These are phyloP conservation scores for Pichia phayaonensis DNA, from an alignment of 805 yeast species.

Conservation along the genomic window DNA sequence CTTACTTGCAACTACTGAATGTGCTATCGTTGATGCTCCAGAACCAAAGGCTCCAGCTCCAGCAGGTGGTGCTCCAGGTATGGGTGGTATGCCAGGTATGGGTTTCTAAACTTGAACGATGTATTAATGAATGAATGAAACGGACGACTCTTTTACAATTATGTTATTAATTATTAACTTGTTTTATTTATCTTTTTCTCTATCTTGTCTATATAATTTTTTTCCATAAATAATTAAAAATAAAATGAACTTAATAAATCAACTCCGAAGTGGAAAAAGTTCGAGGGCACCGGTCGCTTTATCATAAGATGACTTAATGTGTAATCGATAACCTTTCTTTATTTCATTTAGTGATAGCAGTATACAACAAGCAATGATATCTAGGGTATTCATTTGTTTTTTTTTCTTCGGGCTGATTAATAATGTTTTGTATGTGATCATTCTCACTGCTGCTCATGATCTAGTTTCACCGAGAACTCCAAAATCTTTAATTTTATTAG, in stretches of 20 bases:
- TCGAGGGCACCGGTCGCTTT: background rate
- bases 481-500: conserved; percentile 75
- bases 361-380: background rate
- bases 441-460: conserved; percentile 87
- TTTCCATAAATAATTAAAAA: background rate
- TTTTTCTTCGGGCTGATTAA: conserved; percentile 82
- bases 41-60: conserved; percentile 57
- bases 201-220: background rate
- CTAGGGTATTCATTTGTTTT: conserved; percentile 34
- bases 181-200: background rate
- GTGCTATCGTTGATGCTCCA: conserved; percentile 95
- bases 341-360: background rate
- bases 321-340: no score
- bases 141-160: background rate
- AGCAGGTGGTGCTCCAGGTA: conserved; percentile 48
- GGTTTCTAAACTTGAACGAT: conserved; percentile 13
- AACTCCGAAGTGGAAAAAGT: background rate
- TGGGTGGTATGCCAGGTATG: conserved; percentile 53
- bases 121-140: background rate
- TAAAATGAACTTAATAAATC: background rate
- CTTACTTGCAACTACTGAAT: conserved; percentile 94
- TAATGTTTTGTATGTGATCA: conserved; percentile 85
- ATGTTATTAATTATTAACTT: background rate
- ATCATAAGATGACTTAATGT: no score
- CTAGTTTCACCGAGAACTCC: conserved; percentile 79